These are phyloP conservation scores for Colletotrichum cuscutae DNA, from an alignment of 2,329 filamentous ascomycete species.

Conservation along the genomic window DNA sequence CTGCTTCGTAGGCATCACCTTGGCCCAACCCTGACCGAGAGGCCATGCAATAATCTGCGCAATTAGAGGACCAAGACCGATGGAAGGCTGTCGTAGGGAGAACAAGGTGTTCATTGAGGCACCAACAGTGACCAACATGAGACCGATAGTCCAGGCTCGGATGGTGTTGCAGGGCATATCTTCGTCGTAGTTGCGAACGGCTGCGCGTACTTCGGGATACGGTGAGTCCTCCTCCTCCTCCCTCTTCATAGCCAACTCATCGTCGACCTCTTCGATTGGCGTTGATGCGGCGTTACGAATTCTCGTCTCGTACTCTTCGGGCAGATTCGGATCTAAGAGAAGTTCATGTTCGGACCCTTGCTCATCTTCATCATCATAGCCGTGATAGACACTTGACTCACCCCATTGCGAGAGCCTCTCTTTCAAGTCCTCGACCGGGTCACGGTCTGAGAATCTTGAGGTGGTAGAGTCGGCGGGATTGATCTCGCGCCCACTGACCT, in stretches of 20 bases:
- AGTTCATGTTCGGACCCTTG: slow-evolving; percentile 64
- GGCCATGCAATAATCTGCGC: slow-evolving; percentile 74
- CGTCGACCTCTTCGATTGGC: slow-evolving; percentile 41
- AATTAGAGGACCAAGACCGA: slow-evolving; percentile 69
- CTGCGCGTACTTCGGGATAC: slow-evolving; percentile 73
- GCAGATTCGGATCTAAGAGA: slow-evolving; percentile 64
- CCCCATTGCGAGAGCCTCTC: slow-evolving; percentile 53
- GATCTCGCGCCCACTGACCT: slow-evolving; percentile 44
- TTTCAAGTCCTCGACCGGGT: slow-evolving; percentile 46
- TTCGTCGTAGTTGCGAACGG: slow-evolving; percentile 73
- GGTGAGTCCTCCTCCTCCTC: slow-evolving; percentile 68
- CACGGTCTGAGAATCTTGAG: slow-evolving; percentile 32
- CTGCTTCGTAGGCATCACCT: slow-evolving; percentile 59
- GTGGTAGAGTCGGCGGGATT: slow-evolving; percentile 36
- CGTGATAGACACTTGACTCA: slow-evolving; percentile 49
- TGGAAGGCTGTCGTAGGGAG: slow-evolving; percentile 70
- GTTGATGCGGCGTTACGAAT: slow-evolving; percentile 28
- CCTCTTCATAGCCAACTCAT: slow-evolving; percentile 46
- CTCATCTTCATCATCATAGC: slow-evolving; percentile 54
- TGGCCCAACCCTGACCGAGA: slow-evolving; percentile 70
- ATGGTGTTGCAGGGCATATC: slow-evolving; percentile 74
- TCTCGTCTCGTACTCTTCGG: slow-evolving; percentile 54
- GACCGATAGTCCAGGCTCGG: slow-evolving; percentile 72
- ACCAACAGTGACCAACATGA: slow-evolving; percentile 65
- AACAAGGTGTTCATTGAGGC: slow-evolving; percentile 73